Conservation (phyloP, 2,329 filamentous ascomycete species). For the Trematosphaeria pertusa region DNA sequence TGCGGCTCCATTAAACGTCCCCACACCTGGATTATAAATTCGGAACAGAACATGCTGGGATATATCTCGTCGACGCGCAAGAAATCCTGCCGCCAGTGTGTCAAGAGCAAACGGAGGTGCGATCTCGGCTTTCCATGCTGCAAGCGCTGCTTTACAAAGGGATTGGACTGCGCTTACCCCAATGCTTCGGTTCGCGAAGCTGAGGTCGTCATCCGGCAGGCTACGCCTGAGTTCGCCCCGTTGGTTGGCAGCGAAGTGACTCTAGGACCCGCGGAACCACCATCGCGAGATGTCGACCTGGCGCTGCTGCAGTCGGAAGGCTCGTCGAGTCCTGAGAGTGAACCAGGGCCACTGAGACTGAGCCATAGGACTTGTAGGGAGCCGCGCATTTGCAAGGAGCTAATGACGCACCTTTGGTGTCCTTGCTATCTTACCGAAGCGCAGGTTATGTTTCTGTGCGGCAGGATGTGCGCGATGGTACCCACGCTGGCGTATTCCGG, state of each 20-base stretch:
- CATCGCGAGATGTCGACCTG: slow-evolving; percentile 1
- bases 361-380: background rate
- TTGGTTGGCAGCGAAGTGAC: slow-evolving; percentile 7
- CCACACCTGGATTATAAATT: no score
- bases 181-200: slow-evolving; percentile 28
- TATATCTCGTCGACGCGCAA: slow-evolving; percentile 41
- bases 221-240: slow-evolving; percentile 24
- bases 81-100: slow-evolving; percentile 38
- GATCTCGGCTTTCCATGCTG: slow-evolving; percentile 39
- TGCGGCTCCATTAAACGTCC: no score
- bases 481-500: slow-evolving; percentile 31
- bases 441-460: slow-evolving; percentile 23
- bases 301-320: background rate
- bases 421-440: slow-evolving; percentile 20
- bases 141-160: slow-evolving; percentile 36
- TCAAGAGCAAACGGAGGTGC: slow-evolving; percentile 39
- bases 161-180: slow-evolving; percentile 36
- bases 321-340: background rate
- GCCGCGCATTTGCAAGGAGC: slow-evolving; percentile 1
- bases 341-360: background rate
- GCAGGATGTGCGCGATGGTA: slow-evolving; percentile 25
- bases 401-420: slow-evolving; percentile 23
- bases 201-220: slow-evolving; percentile 34
- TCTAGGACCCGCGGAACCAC: background rate
- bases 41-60: slow-evolving; percentile 31